phyloP scores from a whole-genome alignment of 192 early-diverging fungal species.

The Backusella morwellensis region DNA sequence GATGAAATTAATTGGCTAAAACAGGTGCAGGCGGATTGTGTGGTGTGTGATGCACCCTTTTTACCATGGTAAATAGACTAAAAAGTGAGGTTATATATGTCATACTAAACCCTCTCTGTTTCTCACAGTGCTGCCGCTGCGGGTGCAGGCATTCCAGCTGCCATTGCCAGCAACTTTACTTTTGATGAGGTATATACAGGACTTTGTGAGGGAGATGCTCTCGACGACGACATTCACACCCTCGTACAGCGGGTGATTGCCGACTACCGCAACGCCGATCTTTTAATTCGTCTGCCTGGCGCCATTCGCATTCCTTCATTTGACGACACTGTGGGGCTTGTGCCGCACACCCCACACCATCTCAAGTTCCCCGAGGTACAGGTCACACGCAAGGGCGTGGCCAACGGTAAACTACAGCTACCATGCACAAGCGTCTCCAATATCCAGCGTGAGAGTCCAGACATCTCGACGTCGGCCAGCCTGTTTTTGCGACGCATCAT shows the following conservation, averaged over 20 bases:
- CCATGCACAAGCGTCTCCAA: conserved; percentile 20
- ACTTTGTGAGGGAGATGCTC: conserved; percentile 49
- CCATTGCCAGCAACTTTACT: conserved; percentile 59
- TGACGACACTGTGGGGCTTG: conserved; percentile 31
- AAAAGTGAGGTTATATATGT: background rate
- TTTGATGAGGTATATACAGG: conserved; percentile 59
- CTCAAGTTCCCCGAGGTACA: conserved; percentile 5
- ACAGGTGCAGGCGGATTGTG: conserved; percentile 50
- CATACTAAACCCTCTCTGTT: background rate
- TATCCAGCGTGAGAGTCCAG: background rate
- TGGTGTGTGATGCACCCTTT: conserved; percentile 57
- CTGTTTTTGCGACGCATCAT: conserved; percentile 39
- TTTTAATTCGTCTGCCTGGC: conserved; percentile 52
- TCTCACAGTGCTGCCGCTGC: conserved; percentile 49
- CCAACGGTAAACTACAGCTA: conserved; percentile 30
- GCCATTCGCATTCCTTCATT: conserved; percentile 59
- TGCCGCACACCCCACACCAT: conserved; percentile 21
- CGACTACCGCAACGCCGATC: conserved; percentile 52
- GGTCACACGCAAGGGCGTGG: conserved; percentile 16
- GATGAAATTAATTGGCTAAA: conserved; percentile 52
- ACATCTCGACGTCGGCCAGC: background rate
- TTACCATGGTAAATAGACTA: conserved; percentile 46
- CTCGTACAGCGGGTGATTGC: conserved; percentile 40
- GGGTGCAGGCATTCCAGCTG: conserved; percentile 48
- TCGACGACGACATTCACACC: conserved; percentile 41